Conservation (phyloP, 768 basidiomycete genomes). For the Russula foetens region DNA sequence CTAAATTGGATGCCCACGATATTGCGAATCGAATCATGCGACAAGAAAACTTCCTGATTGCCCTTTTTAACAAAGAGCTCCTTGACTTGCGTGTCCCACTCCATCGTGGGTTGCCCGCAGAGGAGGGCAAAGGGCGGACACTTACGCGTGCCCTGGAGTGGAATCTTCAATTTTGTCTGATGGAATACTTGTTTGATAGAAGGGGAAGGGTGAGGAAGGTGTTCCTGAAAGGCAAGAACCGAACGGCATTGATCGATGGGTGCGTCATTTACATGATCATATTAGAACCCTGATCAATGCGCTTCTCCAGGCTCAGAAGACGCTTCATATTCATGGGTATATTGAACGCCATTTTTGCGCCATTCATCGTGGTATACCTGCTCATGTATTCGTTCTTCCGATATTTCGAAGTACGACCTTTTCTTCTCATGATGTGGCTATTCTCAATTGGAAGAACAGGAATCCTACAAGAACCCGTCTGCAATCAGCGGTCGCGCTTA, state of each 20-base stretch:
- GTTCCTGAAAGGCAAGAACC: slow-evolving; percentile 81
- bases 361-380: slow-evolving; percentile 94
- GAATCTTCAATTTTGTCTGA: slow-evolving; percentile 93
- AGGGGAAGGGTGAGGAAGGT: slow-evolving; percentile 85
- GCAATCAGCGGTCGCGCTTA: slow-evolving; percentile 88
- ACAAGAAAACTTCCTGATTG: slow-evolving; percentile 97
- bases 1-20: slow-evolving; percentile 95
- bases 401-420: slow-evolving; percentile 82
- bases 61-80: slow-evolving; percentile 94
- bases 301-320: slow-evolving; percentile 51
- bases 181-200: slow-evolving; percentile 92
- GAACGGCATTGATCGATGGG: slow-evolving; percentile 75
- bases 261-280: slow-evolving; percentile 25
- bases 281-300: background rate
- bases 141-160: slow-evolving; percentile 91
- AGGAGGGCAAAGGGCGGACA: slow-evolving; percentile 63
- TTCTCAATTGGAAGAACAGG: slow-evolving; percentile 38
- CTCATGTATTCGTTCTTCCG: slow-evolving; percentile 99
- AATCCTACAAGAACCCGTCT: slow-evolving; percentile 98
- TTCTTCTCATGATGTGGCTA: background rate
- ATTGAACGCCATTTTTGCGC: slow-evolving; percentile 90
- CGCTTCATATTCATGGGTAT: slow-evolving; percentile 97
- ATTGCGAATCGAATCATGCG: slow-evolving; percentile 96
- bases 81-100: slow-evolving; percentile 82
- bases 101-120: slow-evolving; percentile 48